Evolutionary conservation across 2,329 filamentous ascomycete species (phyloP).

Genomic region (Coniochaeta ligniaria): DNA sequence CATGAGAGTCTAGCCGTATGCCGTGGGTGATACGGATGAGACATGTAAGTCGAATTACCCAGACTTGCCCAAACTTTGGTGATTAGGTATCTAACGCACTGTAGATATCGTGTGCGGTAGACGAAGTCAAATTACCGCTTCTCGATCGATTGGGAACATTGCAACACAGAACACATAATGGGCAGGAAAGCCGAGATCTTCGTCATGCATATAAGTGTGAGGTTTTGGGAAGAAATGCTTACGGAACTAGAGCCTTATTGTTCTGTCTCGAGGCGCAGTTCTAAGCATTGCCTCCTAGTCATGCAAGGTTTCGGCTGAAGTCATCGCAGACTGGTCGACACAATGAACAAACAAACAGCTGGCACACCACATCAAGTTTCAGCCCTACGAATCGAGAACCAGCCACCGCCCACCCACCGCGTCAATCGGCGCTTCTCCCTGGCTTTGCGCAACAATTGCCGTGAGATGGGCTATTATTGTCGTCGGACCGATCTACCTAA

Average conservation of each 20-base stretch:
- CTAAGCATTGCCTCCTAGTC: background rate
- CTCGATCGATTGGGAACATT: too few relatives aligned
- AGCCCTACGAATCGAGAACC: background rate
- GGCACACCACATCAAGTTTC: background rate
- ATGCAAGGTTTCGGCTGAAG: background rate
- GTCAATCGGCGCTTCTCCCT: background rate
- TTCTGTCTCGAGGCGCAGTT: background rate
- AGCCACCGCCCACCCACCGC: background rate
- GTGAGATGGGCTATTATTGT: background rate
- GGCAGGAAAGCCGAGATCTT: too few relatives aligned
- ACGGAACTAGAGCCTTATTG: background rate
- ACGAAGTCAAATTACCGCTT: too few relatives aligned
- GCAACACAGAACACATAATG: too few relatives aligned
- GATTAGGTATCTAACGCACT: too few relatives aligned
- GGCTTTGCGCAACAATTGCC: background rate
- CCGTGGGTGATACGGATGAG: too few relatives aligned
- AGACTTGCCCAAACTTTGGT: too few relatives aligned
- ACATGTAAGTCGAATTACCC: too few relatives aligned
- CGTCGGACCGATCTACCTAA: background rate
- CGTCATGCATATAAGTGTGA: too few relatives aligned
- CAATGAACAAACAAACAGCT: background rate
- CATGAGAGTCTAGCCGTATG: too few relatives aligned
- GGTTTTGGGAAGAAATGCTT: background rate
- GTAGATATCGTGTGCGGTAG: too few relatives aligned
- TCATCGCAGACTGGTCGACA: background rate